Evolutionary conservation across 352 stramenopile genomes (phyloP).

Genomic region (Aphanomyces astaci): DNA sequence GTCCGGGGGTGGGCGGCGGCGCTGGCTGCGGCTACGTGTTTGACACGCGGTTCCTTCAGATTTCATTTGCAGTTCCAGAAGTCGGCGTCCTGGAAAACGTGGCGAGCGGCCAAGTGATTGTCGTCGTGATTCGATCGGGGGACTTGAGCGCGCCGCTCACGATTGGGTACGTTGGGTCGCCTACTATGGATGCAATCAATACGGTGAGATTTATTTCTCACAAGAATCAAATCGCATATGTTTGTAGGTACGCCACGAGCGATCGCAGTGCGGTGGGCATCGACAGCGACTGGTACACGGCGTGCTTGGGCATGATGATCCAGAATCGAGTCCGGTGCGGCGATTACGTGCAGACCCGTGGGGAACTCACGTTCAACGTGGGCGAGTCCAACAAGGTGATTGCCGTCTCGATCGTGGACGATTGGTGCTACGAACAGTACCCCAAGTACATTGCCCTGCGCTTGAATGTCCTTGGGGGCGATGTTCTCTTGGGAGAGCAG

Average conservation of each 20-base stretch:
- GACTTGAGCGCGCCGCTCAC: slow-evolving; percentile 6
- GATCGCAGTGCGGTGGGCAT: slow-evolving; percentile 54
- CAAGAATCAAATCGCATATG: slow-evolving; percentile 25
- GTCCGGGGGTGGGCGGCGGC: neutral
- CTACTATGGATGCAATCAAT: neutral
- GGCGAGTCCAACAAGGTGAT: slow-evolving; percentile 83
- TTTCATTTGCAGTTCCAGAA: slow-evolving; percentile 12
- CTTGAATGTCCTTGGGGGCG: slow-evolving; percentile 86
- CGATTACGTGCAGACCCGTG: slow-evolving; percentile 69
- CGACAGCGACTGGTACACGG: slow-evolving; percentile 46
- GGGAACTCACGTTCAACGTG: slow-evolving; percentile 84
- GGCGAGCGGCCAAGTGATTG: slow-evolving; percentile 1
- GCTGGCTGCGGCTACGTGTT: slow-evolving; percentile 13
- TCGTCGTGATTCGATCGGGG: slow-evolving; percentile 4
- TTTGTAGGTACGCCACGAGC: slow-evolving; percentile 67
- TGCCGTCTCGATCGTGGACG: slow-evolving; percentile 89
- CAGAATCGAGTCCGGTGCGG: slow-evolving; percentile 51
- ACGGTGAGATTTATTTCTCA: neutral
- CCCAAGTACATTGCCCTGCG: slow-evolving; percentile 88
- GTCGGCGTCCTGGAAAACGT: slow-evolving; percentile 15
- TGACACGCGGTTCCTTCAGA: slow-evolving; percentile 16
- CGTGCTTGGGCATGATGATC: slow-evolving; percentile 47
- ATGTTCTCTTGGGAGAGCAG: slow-evolving; percentile 81
- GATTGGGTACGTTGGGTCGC: slow-evolving; percentile 4
- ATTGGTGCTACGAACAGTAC: slow-evolving; percentile 84